Evolutionary conservation across 2,329 filamentous ascomycete species (phyloP).

Genomic region (Coleophoma cylindrospora): DNA sequence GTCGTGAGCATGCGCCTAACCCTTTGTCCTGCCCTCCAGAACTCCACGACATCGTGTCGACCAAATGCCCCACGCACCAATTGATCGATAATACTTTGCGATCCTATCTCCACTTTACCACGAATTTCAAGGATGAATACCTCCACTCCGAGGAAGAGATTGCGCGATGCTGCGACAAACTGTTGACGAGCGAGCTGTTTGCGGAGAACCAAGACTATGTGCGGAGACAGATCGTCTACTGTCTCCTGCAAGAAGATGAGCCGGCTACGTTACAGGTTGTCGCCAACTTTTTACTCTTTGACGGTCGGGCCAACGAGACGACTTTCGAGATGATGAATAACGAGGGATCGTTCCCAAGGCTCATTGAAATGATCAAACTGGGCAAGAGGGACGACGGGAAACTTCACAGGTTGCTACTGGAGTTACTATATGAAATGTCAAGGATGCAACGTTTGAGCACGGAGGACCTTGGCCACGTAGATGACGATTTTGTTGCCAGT

Average conservation of each 20-base stretch:
- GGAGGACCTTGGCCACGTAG: constrained; percentile 71
- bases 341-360: constrained; percentile 76
- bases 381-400: constrained; percentile 60
- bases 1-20: not conserved
- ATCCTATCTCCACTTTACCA: constrained; percentile 74
- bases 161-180: constrained; percentile 70
- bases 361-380: constrained; percentile 73
- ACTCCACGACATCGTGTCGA: constrained; percentile 60
- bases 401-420: constrained; percentile 76
- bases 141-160: constrained; percentile 75
- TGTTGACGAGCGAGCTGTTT: constrained; percentile 75
- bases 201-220: constrained; percentile 75
- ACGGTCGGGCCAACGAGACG: constrained; percentile 72
- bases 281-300: constrained; percentile 77
- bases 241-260: constrained; percentile 86
- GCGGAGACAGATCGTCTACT: constrained; percentile 87
- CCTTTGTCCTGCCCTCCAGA: constrained; percentile 36
- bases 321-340: constrained; percentile 84
- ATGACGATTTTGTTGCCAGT: constrained; percentile 77
- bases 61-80: constrained; percentile 52
- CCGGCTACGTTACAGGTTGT: constrained; percentile 74
- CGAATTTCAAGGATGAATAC: constrained; percentile 70
- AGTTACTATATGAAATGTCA: constrained; percentile 94
- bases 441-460: constrained; percentile 76
- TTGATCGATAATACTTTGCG: constrained; percentile 82